Base-by-base conservation (phyloP, 1,284 basidiomycete species). In the Tremellales sp. region DNA sequence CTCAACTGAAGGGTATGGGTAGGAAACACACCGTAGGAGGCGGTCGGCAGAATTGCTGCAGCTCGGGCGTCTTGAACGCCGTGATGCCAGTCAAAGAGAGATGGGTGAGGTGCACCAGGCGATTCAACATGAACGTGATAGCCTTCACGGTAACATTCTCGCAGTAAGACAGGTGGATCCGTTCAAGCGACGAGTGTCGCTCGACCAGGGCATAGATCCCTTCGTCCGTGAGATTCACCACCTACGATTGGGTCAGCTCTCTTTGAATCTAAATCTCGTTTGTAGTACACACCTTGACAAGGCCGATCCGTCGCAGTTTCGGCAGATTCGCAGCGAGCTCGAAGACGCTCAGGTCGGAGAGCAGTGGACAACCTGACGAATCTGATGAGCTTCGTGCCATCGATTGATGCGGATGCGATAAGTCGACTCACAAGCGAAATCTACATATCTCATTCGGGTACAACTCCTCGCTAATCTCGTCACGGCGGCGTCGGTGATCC, bases 91-190 rank as follows among this genome's bases (percentile, higher is more conserved):
- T 97, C 56, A 99, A 74, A 70, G 90, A 95, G 38, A 98, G 78
- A 73, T 99, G 95, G 3, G 90, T 97, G 29, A 99, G 76, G 55
- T 89, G 87, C 56, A 83, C 81, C 16, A 98, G 78, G 60, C 86
- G 83, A 67, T 89, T 85, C 40, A 98, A 78, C 31, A 98, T 79
- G 72, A 86, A 90, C 60, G 94, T 87, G 42, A 98, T 82, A 12
- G 92, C 92, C 68, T 85, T 81, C 53, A 97, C 87, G 4, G 86
- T 83, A 51, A 99, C 86, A 60, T 95, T 89, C 64, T 97, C 90
- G 73, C 95, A 99, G 70, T 97, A 98, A 1, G 91, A 95, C 21
- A 99, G 77, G 70, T 99, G 95, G 26, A 99, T 90, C 28, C 95
- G 83, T 66, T 99, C 95, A 19, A 98, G 78, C 2, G 89, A 88